Evolutionary conservation across 148 eudicot species (phyloP), one percentile per base, ranked within the genome.

Genomic region (Camellia granthamiana): DNA sequence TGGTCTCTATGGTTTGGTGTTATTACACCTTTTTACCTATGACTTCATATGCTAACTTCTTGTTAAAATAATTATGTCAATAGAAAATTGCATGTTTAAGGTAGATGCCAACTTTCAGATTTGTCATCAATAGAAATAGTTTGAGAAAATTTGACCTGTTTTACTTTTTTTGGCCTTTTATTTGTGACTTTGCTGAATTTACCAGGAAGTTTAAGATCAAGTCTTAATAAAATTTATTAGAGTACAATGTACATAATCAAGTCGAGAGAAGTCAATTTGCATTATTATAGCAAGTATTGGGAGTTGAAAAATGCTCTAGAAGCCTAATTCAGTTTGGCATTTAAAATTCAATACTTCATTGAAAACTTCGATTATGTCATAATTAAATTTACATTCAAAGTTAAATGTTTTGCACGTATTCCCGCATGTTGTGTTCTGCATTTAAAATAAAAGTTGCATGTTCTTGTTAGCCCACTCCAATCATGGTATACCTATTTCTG

Each of bases 41-140:
- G 38, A 30, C 38, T 4, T 43, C 6, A 15, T 43, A 13, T 43
- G n/a, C 16, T 44, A 43, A 69, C 21, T 71, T 47, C n/a, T 49
- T 4, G n/a, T 69, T 69, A 1, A 12, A 46, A 70, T 30, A 4
- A 7, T 21, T 19, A 51, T 72, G 61, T 42, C 58, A 10, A 19
- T 18, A 18, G 58, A 71, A 71, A 46, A 10, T 12, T 61, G 61
- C 61, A 76, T 43, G 61, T 10, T 18, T 5, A 14, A 49, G 54
- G 67, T 42, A 41, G 49, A 52, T 75, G 59, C 67, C 67, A 75
- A 58, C 9, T 59, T 59, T 59, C n/a, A 10, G 78, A 41, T 75
- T 43, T 15, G 11, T 59, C 23, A 18, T 55, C 23, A 58, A 6
- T 30, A 19, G 19, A 15, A 41, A 41, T n/a, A 72, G 8, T 19